A percentile compares a stretch with the other conserved stretches of the same genome.
phyloP scores from a whole-genome alignment of 2,329 filamentous ascomycete genomes.

The Hyphodiscus sp. region DNA sequence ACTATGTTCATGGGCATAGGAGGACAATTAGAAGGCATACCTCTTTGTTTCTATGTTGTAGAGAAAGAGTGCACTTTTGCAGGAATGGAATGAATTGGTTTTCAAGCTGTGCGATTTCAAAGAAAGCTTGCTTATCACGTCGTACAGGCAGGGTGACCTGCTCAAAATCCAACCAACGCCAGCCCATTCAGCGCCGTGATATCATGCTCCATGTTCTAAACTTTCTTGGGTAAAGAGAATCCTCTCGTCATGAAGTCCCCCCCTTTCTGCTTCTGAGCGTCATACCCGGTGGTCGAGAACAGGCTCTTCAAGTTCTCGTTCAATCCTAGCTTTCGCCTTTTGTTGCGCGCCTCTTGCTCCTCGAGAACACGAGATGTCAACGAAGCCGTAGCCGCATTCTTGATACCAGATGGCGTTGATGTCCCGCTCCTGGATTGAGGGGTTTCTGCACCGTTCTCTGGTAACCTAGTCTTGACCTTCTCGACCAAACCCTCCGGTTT shows the following conservation, averaged over 20 bases:
- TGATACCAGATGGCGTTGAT: slow-evolving; percentile 55
- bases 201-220: not conserved
- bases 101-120: not conserved
- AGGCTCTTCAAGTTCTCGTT: slow-evolving; percentile 50
- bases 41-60: no score
- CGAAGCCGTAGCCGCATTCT: slow-evolving; percentile 79
- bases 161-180: not conserved
- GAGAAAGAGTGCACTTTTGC: no score
- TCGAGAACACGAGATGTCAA: slow-evolving; percentile 80
- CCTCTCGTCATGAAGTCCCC: slow-evolving; percentile 54
- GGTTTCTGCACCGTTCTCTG: slow-evolving; percentile 19
- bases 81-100: not conserved
- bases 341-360: slow-evolving; percentile 79
- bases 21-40: no score
- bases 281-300: slow-evolving; percentile 40
- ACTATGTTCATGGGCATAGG: no score
- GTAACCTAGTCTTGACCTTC: slow-evolving; percentile 20
- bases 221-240: slow-evolving; percentile 42
- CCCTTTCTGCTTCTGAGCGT: slow-evolving; percentile 33
- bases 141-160: not conserved
- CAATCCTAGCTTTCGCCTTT: slow-evolving; percentile 61
- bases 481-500: slow-evolving; percentile 16
- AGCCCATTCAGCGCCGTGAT: slow-evolving; percentile 1
- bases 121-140: not conserved
- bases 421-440: slow-evolving; percentile 26